Base-by-base conservation (phyloP, 345 rosid species). In the Salix dunnii region DNA sequence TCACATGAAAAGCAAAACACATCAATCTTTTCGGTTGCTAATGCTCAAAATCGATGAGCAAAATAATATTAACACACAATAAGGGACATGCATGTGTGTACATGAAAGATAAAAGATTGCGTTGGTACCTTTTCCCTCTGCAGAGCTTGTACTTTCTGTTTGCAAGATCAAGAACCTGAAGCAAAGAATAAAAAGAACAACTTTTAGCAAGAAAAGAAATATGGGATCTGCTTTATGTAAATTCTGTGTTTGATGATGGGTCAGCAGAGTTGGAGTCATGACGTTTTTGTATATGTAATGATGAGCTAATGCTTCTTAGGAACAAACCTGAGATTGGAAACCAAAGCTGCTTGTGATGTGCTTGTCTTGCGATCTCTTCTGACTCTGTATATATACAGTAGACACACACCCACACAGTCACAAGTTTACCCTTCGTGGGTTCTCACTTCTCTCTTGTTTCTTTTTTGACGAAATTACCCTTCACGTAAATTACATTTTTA, bases 291-390 rank as follows among this genome's bases (percentile, higher is more conserved):
- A 27, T 3, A 7, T 4, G 13, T 6, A 6, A 18, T 2, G n/a
- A n/a, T 68, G 30, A 38, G 43, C 18, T 18, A 67, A 60, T 69
- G 68, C 40, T 79, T 31, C 42, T 14, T 28, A 62, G 53, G 78
- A 83, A 76, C 79, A 30, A 77, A 78, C 86, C 75, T 77, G 43
- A 40, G 35, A 25, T 58, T 73, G 68, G 25, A 73, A 73, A 73
- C 68, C 11, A 18, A 63, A 73, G 60, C 69, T 10, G 55, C 9
- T 25, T 48, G 43, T 42, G 30, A 23, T 42, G 53, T 71, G 68
- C n/a, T 64, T 30, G 68, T 13, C 30, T 30, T 20, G 38, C n/a
- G 23, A 51, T 71, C 28, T 2, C 12, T 31, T 51, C 72, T 46
- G 63, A 16, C 3, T 7, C 0, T 30, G 0, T 8, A 20, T 53